Conservation (phyloP, 306 rosid species). For the Cicer cuneatum region DNA sequence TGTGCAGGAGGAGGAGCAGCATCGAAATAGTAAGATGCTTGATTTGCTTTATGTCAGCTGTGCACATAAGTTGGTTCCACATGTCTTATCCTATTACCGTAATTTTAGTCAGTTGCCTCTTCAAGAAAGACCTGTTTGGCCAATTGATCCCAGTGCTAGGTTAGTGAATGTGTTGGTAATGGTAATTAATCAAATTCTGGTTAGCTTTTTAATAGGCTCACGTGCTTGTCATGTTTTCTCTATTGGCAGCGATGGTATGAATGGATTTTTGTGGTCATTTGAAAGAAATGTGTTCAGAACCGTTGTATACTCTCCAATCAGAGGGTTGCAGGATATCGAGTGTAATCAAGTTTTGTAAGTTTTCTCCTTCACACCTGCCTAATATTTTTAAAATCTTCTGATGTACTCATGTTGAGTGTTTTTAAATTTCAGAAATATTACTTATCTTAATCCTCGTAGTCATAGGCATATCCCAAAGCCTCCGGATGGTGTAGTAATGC, state of each 20-base stretch:
- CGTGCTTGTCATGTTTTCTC: constrained; percentile 24
- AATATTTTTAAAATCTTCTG: constrained; percentile 34
- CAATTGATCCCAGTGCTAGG: constrained; percentile 70
- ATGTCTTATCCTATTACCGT: constrained; percentile 56
- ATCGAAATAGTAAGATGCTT: constrained; percentile 75
- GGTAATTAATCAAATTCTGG: constrained; percentile 30
- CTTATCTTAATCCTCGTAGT: constrained; percentile 64
- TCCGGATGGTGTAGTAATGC: constrained; percentile 73
- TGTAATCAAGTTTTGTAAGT: constrained; percentile 84
- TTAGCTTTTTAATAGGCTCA: constrained; percentile 22
- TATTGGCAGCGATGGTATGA: constrained; percentile 84
- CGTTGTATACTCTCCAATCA: constrained; percentile 71
- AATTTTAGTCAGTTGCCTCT: constrained; percentile 50
- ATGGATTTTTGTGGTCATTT: constrained; percentile 74
- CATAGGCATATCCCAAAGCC: constrained; percentile 78
- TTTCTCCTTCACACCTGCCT: constrained; percentile 38
- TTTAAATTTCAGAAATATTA: constrained; percentile 67
- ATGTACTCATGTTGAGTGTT: constrained; percentile 47
- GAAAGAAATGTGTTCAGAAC: constrained; percentile 71
- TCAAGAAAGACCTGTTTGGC: constrained; percentile 44
- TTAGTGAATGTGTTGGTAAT: constrained; percentile 52
- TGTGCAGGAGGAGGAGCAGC: constrained; percentile 80
- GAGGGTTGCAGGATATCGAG: constrained; percentile 68
- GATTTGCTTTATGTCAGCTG: constrained; percentile 78
- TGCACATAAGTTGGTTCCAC: constrained; percentile 70